phyloP scores from a whole-genome alignment of 2,329 filamentous ascomycete species.

The Passalora sequoiae region DNA sequence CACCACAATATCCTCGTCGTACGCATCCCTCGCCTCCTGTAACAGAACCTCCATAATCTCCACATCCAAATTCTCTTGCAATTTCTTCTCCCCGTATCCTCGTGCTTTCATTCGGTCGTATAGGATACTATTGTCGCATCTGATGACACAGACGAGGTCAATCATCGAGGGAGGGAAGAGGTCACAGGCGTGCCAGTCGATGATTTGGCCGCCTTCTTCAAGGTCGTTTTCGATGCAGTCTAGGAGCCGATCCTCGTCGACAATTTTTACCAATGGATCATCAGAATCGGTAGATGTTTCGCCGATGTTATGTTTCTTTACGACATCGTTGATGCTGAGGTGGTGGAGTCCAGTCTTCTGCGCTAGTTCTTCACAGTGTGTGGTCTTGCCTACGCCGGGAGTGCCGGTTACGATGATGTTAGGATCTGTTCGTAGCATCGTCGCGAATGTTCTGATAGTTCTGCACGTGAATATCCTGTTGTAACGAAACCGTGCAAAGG shows the following conservation, averaged over 20 bases:
- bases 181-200: conserved; percentile 98
- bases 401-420: conserved; percentile 96
- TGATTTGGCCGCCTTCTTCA: conserved; percentile 72
- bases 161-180: conserved; percentile 91
- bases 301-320: conserved; percentile 81
- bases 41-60: conserved; percentile 96
- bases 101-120: conserved; percentile 78
- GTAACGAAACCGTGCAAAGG: background rate
- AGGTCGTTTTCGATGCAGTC: conserved; percentile 83
- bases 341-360: conserved; percentile 72
- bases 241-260: conserved; percentile 89
- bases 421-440: conserved; percentile 50
- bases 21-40: conserved; percentile 83
- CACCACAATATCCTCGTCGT: conserved; percentile 80
- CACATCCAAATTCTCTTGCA: conserved; percentile 93
- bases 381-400: conserved; percentile 92
- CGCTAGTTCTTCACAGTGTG: conserved; percentile 77
- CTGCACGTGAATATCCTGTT: background rate
- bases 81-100: conserved; percentile 77
- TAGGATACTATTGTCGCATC: conserved; percentile 69
- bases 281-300: conserved; percentile 72
- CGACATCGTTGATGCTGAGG: conserved; percentile 81
- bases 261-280: conserved; percentile 79
- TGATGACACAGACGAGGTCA: conserved; percentile 86
- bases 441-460: conserved; percentile 11